Conservation (phyloP, 2,329 filamentous ascomycete genomes). For the Aspergillaceae sp. region DNA sequence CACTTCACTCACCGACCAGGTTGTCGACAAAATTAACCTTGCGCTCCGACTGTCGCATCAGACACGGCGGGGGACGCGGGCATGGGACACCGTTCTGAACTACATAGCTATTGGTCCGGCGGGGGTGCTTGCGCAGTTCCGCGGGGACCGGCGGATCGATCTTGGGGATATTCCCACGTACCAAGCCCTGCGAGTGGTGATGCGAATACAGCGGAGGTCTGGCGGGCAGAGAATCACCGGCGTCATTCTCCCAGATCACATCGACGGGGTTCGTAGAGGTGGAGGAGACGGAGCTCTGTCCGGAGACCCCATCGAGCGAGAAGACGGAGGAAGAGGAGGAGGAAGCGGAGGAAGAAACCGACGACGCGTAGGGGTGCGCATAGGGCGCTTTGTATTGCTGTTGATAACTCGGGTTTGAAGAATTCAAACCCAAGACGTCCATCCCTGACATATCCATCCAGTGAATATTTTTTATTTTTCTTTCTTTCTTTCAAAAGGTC, state of each 20-base stretch:
- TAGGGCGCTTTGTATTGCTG: conserved; percentile 28
- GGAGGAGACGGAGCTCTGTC: conserved; percentile 61
- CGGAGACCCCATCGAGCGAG: conserved; percentile 57
- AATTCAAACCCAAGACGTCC: conserved; percentile 36
- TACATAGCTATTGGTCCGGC: conserved; percentile 45
- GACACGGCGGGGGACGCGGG: conserved; percentile 59
- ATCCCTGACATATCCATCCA: conserved; percentile 34
- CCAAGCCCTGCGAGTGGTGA: conserved; percentile 16
- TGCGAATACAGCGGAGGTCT: conserved; percentile 15
- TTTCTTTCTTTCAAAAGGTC: background rate
- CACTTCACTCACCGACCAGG: conserved; percentile 77
- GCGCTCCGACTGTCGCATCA: conserved; percentile 80
- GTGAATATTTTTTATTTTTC: no score
- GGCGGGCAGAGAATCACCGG: conserved; percentile 18
- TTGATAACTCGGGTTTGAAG: conserved; percentile 29
- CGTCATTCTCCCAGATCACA: conserved; percentile 38
- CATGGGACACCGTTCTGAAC: conserved; percentile 39
- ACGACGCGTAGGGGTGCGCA: conserved; percentile 56
- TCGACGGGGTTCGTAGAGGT: conserved; percentile 56
- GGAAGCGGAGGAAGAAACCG: conserved; percentile 65
- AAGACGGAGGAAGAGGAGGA: conserved; percentile 70
- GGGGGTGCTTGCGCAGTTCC: conserved; percentile 43
- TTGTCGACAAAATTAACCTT: conserved; percentile 94
- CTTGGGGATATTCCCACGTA: conserved; percentile 15
- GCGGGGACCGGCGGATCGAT: conserved; percentile 22